Base-by-base conservation (phyloP, 148 eudicot genomes). In the Bassia scoparia region DNA sequence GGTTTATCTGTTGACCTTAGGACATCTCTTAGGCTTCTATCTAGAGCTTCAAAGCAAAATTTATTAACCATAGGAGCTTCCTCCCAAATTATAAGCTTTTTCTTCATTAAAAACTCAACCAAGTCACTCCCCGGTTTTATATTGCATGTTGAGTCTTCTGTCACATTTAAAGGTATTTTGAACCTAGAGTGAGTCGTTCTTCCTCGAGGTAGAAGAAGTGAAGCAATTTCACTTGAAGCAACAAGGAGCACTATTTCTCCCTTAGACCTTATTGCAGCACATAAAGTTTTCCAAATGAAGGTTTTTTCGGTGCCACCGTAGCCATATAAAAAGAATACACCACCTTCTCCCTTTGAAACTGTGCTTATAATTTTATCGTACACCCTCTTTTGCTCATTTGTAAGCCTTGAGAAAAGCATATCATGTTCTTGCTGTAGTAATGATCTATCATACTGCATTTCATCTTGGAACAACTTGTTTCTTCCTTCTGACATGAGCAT, bases 121-220 rank as follows among this genome's bases (percentile, higher is more conserved):
- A 59, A 17, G 2, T 17, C 3, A 33, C 34, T 71, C 5, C 72
- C 50, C 24, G 21, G 61, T 14, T 41, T 27, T 3, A 80, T 64
- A 35, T 50, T 15, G 27, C 78, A 80, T 11, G 50, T 53, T 5
- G 79, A 69, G 54, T 65, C 31, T 17, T 75, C 72, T 38, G 55
- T 21, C 16, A 65, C 31, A 3, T 31, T 13, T 2, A 75, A 4
- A 0, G 61, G 72, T n/a, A 79, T 79, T 9, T 7, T 13, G 24
- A 78, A 73, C n/a, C 81, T 33, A 5, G 77, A 78, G 48, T 78
- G 77, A 16, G 77, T 12, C 5, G 77, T 78, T 16, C 77, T n/a
- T 44, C 67, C 67, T 15, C 37, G 38, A 4, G 38, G 67, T 4
- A 62, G 43, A 14, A 62, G 43, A 17, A 62, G 67, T 17, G 44